Base-by-base conservation (phyloP, 2,329 filamentous ascomycete genomes). In the Pochonia chlamydosporia region DNA sequence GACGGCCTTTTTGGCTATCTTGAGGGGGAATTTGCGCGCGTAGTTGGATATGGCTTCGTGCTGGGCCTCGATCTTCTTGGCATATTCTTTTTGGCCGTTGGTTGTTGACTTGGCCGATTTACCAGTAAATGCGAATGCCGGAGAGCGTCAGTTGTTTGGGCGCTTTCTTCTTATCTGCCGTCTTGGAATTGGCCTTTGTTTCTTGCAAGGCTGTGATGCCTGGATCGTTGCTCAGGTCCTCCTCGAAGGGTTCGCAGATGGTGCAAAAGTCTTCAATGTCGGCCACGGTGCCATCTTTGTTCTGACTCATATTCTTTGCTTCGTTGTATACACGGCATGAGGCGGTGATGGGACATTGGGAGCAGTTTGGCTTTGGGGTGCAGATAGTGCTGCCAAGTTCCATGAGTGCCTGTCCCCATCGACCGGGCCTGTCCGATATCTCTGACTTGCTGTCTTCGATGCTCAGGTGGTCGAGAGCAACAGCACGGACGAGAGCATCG, bases 381-480 rank as follows among this genome's bases (percentile, higher is more conserved):
- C 81, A 84, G 2, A 84, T 59, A 0, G 81, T 84, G 52, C 79
- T 82, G 3, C 81, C 81, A 4, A 84, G 67, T 56, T 84, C 81
- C 81, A 84, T 84, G 23, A 84, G 62, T 1, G 77, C 81, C 57
- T 84, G 81, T 0, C 81, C 81, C 81, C 80, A 84, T 50, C 73
- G 63, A 1, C 80, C 80, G 0, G 81, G 79, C 20, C 74, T 61
- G 44, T 77, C 71, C 20, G 62, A 54, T 0, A 57, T 56, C 5
- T 62, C 58, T 2, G 58, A 53, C 8, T 52, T 49, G 0, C 21
- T 5, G 28, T 49, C 54, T 8, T 51, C 52, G 0, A 50, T 54
- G 0, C 53, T 54, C 1, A 55, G 52, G 1, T 53, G 55, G 45
- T 75, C 74, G 5, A 52, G 50, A 0, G 77, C 74, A 1, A 79